These are phyloP conservation scores for Populus davidiana DNA, from an alignment of 345 rosid species.

Conservation along the genomic window DNA sequence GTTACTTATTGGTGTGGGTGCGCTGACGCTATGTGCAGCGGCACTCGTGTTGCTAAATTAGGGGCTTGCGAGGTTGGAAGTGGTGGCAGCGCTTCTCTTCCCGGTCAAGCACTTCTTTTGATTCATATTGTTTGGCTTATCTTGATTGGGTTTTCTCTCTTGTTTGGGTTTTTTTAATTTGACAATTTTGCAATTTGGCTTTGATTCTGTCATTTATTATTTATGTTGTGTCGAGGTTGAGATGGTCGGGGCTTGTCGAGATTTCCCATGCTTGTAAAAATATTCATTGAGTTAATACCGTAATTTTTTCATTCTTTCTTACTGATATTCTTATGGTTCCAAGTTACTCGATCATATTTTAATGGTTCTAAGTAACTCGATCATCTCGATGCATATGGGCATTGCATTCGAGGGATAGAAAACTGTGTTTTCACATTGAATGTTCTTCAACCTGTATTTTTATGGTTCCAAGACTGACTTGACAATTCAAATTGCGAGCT, in stretches of 20 bases:
- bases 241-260: background rate
- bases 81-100: constrained; percentile 66
- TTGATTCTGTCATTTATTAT: background rate
- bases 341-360: background rate
- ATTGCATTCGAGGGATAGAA: background rate
- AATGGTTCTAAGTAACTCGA: background rate
- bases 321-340: background rate
- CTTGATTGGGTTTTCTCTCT: constrained; percentile 75
- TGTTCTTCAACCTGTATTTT: too few species aligned
- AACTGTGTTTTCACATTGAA: background rate
- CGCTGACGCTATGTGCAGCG: constrained; percentile 67
- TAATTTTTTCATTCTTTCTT: background rate
- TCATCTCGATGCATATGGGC: background rate
- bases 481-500: background rate
- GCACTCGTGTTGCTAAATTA: constrained; percentile 54
- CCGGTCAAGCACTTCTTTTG: constrained; percentile 85
- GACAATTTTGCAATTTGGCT: background rate
- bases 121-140: constrained; percentile 89
- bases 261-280: background rate
- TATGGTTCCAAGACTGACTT: too few species aligned
- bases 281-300: background rate
- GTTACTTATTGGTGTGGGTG: constrained; percentile 99
- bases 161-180: constrained; percentile 68
- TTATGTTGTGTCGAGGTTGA: background rate
- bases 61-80: constrained; percentile 79